Percentiles rank a stretch among this genome's conserved stretches.
Conservation (phyloP, 164 flowering plant genomes). For the Umbilicus rupestris region DNA sequence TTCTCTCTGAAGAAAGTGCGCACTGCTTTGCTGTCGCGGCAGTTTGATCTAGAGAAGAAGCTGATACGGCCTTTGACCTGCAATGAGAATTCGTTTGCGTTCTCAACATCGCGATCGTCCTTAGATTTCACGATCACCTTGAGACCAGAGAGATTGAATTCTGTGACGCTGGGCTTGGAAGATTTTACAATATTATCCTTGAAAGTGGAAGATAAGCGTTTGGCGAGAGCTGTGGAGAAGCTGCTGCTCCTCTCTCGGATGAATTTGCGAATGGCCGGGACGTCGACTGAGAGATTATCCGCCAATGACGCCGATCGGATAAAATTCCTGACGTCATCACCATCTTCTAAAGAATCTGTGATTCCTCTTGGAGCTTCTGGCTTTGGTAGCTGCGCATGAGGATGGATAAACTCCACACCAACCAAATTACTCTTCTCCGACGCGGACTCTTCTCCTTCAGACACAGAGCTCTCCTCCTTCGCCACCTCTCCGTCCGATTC, state of each 20-base stretch:
- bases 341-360: neutral
- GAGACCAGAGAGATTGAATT: slow-evolving; percentile 55
- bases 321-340: slow-evolving; percentile 8
- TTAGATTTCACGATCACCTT: slow-evolving; percentile 53
- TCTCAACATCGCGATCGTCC: slow-evolving; percentile 8
- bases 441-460: neutral
- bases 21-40: slow-evolving; percentile 76
- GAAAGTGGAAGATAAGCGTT: slow-evolving; percentile 31
- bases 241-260: slow-evolving; percentile 51
- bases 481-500: neutral
- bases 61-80: slow-evolving; percentile 50
- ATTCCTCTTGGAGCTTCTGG: slow-evolving; percentile 36
- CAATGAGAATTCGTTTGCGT: neutral
- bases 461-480: neutral
- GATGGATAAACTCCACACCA: slow-evolving; percentile 13
- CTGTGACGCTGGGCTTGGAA: slow-evolving; percentile 28
- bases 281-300: slow-evolving; percentile 18
- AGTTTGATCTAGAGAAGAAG: slow-evolving; percentile 80
- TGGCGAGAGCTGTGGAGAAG: slow-evolving; percentile 48
- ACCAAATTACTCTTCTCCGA: slow-evolving; percentile 3
- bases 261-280: slow-evolving; percentile 52
- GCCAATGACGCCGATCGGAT: slow-evolving; percentile 18
- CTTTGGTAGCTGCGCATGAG: slow-evolving; percentile 27
- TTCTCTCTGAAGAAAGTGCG: slow-evolving; percentile 50
- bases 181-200: slow-evolving; percentile 13